Percentiles rank a stretch among this genome's conserved stretches.
These are phyloP conservation scores for Pythium monospermum DNA, from an alignment of 352 stramenopile genomes.

Conservation along the genomic window DNA sequence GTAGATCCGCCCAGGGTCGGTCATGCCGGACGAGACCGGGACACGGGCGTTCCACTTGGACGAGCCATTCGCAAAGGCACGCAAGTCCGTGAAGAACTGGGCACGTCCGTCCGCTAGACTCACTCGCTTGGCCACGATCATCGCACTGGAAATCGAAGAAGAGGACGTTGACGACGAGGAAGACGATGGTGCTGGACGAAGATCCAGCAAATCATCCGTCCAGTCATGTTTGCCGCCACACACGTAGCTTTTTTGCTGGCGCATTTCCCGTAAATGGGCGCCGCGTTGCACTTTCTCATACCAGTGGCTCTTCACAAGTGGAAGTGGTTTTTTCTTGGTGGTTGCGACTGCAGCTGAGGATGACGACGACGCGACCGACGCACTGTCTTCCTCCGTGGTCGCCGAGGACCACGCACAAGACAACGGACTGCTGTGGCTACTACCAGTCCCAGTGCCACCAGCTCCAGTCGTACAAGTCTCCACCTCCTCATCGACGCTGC, in stretches of 20 bases:
- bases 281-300: constrained; percentile 37
- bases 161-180: too few species aligned
- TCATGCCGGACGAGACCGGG: constrained; percentile 33
- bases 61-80: constrained; percentile 52
- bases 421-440: constrained; percentile 33
- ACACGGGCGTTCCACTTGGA: constrained; percentile 72
- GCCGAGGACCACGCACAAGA: constrained; percentile 41
- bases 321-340: constrained; percentile 10
- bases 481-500: too few species aligned
- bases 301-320: constrained; percentile 31
- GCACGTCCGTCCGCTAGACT: constrained; percentile 51
- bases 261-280: constrained; percentile 49
- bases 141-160: too few species aligned
- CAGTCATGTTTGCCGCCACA: constrained; percentile 62
- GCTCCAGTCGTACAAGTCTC: too few species aligned
- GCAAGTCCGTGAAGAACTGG: constrained; percentile 43
- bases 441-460: constrained; percentile 18
- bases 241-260: constrained; percentile 48
- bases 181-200: too few species aligned
- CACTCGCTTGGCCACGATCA: constrained; percentile 34
- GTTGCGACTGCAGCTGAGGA: constrained; percentile 40
- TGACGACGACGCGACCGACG: constrained; percentile 39
- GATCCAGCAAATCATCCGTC: constrained; percentile 39
- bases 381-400: constrained; percentile 52
- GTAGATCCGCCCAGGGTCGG: constrained; percentile 57